Evolutionary conservation across 2,329 filamentous ascomycete species (phyloP).

Genomic region (Aspergillus sergii): DNA sequence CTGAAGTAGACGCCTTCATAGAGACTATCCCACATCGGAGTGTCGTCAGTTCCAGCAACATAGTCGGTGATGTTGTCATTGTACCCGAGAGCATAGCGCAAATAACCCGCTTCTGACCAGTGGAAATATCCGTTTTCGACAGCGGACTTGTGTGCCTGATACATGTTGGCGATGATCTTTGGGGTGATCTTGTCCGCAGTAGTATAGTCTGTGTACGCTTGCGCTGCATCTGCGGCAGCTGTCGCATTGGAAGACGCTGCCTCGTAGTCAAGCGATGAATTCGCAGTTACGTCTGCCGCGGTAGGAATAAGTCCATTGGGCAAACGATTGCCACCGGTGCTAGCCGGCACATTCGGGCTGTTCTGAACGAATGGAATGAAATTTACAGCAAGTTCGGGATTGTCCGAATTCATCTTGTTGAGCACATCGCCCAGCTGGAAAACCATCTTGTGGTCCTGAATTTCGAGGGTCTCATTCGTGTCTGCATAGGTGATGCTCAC

Average conservation of each 20-base stretch:
- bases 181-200: conserved; percentile 24
- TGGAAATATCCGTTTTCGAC: conserved; percentile 60
- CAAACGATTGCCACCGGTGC: conserved; percentile 51
- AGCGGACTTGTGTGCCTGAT: conserved; percentile 56
- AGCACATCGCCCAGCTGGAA: conserved; percentile 47
- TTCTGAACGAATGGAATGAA: conserved; percentile 49
- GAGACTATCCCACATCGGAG: conserved; percentile 53
- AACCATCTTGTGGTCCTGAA: conserved; percentile 48
- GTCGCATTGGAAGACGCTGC: conserved; percentile 37
- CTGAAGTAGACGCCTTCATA: conserved; percentile 64
- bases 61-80: conserved; percentile 59
- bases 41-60: conserved; percentile 46
- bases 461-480: conserved; percentile 45
- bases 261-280: conserved; percentile 44
- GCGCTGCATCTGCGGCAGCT: conserved; percentile 40
- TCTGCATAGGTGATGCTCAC: conserved; percentile 44
- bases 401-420: conserved; percentile 43
- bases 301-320: conserved; percentile 59
- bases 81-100: conserved; percentile 60
- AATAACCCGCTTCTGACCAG: conserved; percentile 67
- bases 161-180: conserved; percentile 40
- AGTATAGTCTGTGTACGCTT: conserved; percentile 42
- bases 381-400: conserved; percentile 40
- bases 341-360: conserved; percentile 55
- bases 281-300: conserved; percentile 48